Conservation (phyloP, 2,329 filamentous ascomycete genomes). For the Pseudocercospora pini-densiflorae region DNA sequence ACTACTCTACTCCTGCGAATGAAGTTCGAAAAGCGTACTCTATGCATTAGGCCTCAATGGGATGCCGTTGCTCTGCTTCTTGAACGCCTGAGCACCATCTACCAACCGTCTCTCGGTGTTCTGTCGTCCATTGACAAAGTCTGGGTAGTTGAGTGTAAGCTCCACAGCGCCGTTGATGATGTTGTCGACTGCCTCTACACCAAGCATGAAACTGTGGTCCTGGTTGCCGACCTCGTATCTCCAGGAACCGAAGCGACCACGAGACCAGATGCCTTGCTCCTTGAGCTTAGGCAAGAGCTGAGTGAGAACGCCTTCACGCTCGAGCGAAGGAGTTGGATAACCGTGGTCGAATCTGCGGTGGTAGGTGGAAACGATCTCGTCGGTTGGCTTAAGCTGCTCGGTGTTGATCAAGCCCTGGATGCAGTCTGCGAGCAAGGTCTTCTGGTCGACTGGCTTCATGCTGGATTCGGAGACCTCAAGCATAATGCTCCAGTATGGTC, state of each 20-base stretch:
- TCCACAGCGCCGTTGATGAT: constrained; percentile 88
- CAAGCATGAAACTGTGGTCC: constrained; percentile 97
- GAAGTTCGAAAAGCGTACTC: background rate
- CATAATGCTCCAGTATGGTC: constrained; percentile 99
- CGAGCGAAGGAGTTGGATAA: constrained; percentile 92
- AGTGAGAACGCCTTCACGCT: constrained; percentile 93
- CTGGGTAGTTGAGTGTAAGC: constrained; percentile 93
- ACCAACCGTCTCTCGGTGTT: constrained; percentile 68
- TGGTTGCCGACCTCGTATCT: constrained; percentile 97
- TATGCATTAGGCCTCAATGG: constrained; percentile 7
- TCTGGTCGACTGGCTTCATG: constrained; percentile 90
- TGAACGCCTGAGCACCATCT: constrained; percentile 65
- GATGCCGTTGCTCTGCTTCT: constrained; percentile 40
- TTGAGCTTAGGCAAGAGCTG: constrained; percentile 92
- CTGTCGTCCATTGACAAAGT: constrained; percentile 83
- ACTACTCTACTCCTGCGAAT: background rate
- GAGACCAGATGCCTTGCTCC: constrained; percentile 88
- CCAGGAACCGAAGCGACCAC: constrained; percentile 98
- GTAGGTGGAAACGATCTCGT: constrained; percentile 98
- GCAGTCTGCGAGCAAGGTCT: constrained; percentile 83
- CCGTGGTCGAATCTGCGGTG: constrained; percentile 98
- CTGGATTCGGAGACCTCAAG: constrained; percentile 94
- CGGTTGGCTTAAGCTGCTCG: constrained; percentile 86
- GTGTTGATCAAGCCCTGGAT: constrained; percentile 99
- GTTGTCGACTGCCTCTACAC: constrained; percentile 89